Evolutionary conservation across 495 filamentous ascomycete species (phyloP).

Genomic region (Geoglossum glabrum): DNA sequence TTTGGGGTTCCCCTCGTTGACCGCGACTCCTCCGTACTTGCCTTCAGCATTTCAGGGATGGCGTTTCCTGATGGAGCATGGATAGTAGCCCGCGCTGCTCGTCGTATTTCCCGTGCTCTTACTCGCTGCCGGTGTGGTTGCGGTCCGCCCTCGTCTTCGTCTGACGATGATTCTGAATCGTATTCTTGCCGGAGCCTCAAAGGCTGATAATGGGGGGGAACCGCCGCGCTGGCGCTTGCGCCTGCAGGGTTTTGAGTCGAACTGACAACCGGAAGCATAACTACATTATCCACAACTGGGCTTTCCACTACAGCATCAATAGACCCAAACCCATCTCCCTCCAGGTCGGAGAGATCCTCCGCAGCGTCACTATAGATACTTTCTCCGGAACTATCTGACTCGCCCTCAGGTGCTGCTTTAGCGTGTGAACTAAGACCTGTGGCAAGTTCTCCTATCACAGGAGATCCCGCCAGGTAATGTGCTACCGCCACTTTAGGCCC

Average conservation of each 20-base stretch:
- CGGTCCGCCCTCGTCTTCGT: constrained; percentile 37
- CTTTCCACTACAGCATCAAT: constrained; percentile 68
- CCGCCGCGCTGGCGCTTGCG: not conserved
- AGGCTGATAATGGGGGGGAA: not conserved
- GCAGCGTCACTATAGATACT: constrained; percentile 81
- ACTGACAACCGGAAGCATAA: constrained; percentile 7
- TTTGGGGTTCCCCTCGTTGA: not conserved
- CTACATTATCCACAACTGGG: constrained; percentile 14
- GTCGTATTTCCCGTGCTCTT: constrained; percentile 32
- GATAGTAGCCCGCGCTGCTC: constrained; percentile 35
- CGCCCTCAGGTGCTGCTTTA: constrained; percentile 10
- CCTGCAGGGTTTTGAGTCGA: constrained; percentile 9
- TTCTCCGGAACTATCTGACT: constrained; percentile 31
- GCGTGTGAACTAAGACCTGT: constrained; percentile 13
- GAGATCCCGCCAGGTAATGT: constrained; percentile 9
- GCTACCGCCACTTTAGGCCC: constrained; percentile 10
- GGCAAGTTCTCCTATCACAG: constrained; percentile 15
- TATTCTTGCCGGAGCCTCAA: not conserved
- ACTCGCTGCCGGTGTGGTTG: constrained; percentile 45
- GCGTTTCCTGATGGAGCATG: not conserved
- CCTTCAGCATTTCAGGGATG: not conserved
- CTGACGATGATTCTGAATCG: constrained; percentile 10
- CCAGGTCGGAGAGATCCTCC: constrained; percentile 48
- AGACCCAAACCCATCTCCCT: constrained; percentile 59
- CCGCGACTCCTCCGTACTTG: not conserved